phyloP scores from a whole-genome alignment of 768 basidiomycete species.

The Russula compacta region DNA sequence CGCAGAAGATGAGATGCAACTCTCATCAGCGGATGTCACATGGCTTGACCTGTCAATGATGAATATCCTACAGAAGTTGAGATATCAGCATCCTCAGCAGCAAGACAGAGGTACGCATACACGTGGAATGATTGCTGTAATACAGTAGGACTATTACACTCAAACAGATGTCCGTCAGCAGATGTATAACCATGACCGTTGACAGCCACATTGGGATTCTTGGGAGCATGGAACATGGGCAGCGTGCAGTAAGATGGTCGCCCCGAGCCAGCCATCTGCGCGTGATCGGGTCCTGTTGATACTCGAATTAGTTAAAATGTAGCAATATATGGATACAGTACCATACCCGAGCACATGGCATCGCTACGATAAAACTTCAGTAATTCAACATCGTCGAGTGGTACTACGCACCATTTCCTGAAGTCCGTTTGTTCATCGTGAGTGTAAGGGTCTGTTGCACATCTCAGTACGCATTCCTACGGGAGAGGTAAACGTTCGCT shows the following conservation, averaged over 20 bases:
- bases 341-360: constrained; percentile 41
- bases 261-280: constrained; percentile 25
- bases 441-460: constrained; percentile 44
- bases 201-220: constrained; percentile 24
- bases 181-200: constrained; percentile 40
- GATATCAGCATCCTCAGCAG: neutral
- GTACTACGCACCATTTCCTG: constrained; percentile 38
- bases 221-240: constrained; percentile 41
- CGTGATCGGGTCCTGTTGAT: constrained; percentile 37
- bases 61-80: constrained; percentile 34
- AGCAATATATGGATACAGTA: neutral
- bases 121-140: constrained; percentile 52
- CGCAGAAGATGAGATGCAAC: neutral
- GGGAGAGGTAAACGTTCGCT: neutral
- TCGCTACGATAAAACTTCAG: constrained; percentile 29
- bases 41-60: constrained; percentile 38
- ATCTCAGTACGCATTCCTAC: neutral
- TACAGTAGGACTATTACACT: constrained; percentile 43
- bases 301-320: neutral
- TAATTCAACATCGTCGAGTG: neutral
- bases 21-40: neutral
- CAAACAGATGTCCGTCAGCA: constrained; percentile 45
- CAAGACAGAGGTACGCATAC: constrained; percentile 28
- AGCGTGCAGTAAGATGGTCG: constrained; percentile 47
- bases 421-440: constrained; percentile 45